Percentiles rank a stretch among this genome's conserved stretches.
Evolutionary conservation across 768 basidiomycete species (phyloP).

Genomic region (Pulveroboletus sp.): DNA sequence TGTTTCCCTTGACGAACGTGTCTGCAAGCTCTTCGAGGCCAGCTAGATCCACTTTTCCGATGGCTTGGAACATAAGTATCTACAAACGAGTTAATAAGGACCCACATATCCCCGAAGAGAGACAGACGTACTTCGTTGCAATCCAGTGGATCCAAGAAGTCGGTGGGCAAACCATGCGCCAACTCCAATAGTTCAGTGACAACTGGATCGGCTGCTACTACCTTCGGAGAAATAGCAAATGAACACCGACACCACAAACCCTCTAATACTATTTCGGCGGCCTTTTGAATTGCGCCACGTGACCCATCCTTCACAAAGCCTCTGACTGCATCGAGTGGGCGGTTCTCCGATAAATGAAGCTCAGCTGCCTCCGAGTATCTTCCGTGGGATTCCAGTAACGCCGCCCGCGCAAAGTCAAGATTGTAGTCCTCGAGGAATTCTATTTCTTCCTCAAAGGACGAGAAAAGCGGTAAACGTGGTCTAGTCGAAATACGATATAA

Average conservation of each 20-base stretch:
- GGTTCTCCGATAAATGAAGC: slow-evolving; percentile 47
- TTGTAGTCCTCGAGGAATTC: slow-evolving; percentile 55
- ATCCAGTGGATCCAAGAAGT: slow-evolving; percentile 5
- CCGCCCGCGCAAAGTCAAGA: slow-evolving; percentile 47
- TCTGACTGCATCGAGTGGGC: slow-evolving; percentile 44
- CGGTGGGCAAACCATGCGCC: slow-evolving; percentile 11
- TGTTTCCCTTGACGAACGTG: slow-evolving; percentile 21
- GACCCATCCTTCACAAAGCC: slow-evolving; percentile 39
- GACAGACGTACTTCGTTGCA: slow-evolving; percentile 10
- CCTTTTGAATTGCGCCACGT: slow-evolving; percentile 31
- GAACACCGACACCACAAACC: slow-evolving; percentile 46
- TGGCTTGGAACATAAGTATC: slow-evolving; percentile 34
- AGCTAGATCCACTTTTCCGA: slow-evolving; percentile 19
- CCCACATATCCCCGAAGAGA: neutral
- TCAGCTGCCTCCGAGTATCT: slow-evolving; percentile 50
- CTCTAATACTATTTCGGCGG: slow-evolving; percentile 38
- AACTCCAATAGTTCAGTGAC: slow-evolving; percentile 26
- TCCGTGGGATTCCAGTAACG: slow-evolving; percentile 41
- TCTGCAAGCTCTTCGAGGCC: slow-evolving; percentile 33
- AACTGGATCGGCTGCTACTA: neutral
- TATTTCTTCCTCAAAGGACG: slow-evolving; percentile 48
- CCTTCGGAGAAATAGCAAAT: slow-evolving; percentile 32
- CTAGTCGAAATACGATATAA: slow-evolving; percentile 30
- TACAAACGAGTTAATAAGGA: neutral
- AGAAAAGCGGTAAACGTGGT: slow-evolving; percentile 47